Evolutionary conservation across 2,329 filamentous ascomycete species (phyloP).

Genomic region (Epichloe sp.): DNA sequence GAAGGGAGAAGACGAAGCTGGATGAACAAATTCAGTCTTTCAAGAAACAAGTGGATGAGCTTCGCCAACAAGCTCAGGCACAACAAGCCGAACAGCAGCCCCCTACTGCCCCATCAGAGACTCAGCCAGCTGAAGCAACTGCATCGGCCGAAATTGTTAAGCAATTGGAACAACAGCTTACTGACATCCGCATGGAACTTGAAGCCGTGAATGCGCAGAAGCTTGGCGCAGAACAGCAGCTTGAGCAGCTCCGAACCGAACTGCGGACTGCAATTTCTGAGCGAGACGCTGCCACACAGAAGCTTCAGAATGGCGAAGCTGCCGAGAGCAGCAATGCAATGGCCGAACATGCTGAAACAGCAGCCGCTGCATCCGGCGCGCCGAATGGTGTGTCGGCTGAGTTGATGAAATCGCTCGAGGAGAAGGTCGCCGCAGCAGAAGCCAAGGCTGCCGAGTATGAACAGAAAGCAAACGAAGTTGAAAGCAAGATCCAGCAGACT

Average conservation of each 20-base stretch:
- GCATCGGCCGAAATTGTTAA: constrained; percentile 32
- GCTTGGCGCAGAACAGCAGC: constrained; percentile 50
- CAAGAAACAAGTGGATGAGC: constrained; percentile 27
- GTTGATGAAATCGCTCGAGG: constrained; percentile 48
- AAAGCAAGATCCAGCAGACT: constrained; percentile 45
- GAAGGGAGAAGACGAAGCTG: constrained; percentile 21
- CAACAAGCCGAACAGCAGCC: constrained; percentile 14
- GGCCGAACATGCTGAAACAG: neutral
- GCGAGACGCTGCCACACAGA: constrained; percentile 44
- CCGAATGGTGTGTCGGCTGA: constrained; percentile 34
- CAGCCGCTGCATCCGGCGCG: constrained; percentile 3
- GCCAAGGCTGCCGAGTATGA: constrained; percentile 52
- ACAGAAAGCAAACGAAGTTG: constrained; percentile 48
- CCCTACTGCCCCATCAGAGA: constrained; percentile 3
- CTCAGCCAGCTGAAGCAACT: constrained; percentile 21
- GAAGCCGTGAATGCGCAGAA: constrained; percentile 55
- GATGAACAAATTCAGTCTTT: constrained; percentile 31
- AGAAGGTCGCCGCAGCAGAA: constrained; percentile 46
- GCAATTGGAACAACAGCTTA: constrained; percentile 36
- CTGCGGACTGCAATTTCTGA: constrained; percentile 50
- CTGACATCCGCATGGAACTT: constrained; percentile 44
- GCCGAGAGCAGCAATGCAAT: constrained; percentile 5
- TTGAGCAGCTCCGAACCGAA: constrained; percentile 41
- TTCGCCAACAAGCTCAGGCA: constrained; percentile 21
- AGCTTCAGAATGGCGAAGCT: constrained; percentile 20